Evolutionary conservation across 2,329 filamentous ascomycete species (phyloP), one percentile per base, ranked within the genome.

Genomic region (Plenodomus tracheiphilus): DNA sequence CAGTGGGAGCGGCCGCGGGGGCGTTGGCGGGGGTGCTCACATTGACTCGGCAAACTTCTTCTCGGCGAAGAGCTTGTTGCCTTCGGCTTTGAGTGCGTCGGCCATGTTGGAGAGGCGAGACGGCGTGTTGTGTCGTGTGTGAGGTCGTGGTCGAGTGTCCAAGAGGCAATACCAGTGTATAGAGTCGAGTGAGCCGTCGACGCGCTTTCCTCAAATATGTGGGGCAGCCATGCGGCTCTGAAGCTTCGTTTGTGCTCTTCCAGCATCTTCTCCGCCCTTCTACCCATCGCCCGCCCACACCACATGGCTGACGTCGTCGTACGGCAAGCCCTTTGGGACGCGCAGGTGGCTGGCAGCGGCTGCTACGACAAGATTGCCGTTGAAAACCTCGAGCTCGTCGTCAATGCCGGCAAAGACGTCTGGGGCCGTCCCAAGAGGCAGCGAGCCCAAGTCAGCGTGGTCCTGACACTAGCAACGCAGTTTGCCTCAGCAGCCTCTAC

Each of bases 1-100:
- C n/a, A n/a, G n/a, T 39, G 36, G 44, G 50, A 11, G 13, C 13
- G 28, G 28, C 28, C 28, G 28, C 6, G 28, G 8, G 6, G 7
- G 28, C 4, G 4, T 15, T 32, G 28, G 46, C 55, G 61, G 57
- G 62, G 61, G 58, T 58, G 85, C 90, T 77, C 83, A 97, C 93
- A 96, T 85, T 70, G 94, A 94, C 74, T 93, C 91, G 68, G 91
- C 83, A 74, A 96, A 99, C 77, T 97, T 91, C 83, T 97, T 97
- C 56, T 90, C 91, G 60, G 91, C 88, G 76, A 99, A 99, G 76
- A 95, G 92, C 81, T 96, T 96, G 82, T 99, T 99, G 80, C 93
- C 94, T 73, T 94, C 88, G 69, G 92, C 91, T 82, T 99, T 99
- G 68, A 99, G 85, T 84, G 93, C 82, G 75, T 87, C 85, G 59